Evolutionary conservation across 495 filamentous ascomycete genomes (phyloP), one percentile per base, ranked within the genome.

Genomic region (Amphirosellinia nigrospora): DNA sequence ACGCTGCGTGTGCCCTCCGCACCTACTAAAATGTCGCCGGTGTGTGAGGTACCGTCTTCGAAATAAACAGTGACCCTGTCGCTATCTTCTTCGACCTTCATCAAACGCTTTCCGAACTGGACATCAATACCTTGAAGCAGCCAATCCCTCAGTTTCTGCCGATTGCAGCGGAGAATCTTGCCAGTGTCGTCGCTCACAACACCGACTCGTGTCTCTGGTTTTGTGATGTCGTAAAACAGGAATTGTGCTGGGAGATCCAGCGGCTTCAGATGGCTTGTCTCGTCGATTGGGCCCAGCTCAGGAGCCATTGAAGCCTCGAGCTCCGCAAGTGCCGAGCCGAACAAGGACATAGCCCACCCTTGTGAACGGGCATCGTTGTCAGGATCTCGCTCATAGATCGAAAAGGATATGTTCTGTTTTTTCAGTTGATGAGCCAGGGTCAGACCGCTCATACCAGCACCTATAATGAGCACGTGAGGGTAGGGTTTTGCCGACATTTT

Each of bases 351-450:
- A n/a, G 4, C 84, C 85, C 88, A 70, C 87, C 85, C 8, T 82
- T 82, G 75, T 2, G 72, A 61, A 34, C 80, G 79, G 9, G 73
- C 58, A n/a, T 79, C 70, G 19, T 82, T 50, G n/a, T 58, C 66
- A 8, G 71, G 69, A 69, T 84, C 73, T 62, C 82, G 82, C 74
- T 88, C 85, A 68, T 82, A 83, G 23, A 88, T 77, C 32, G 78
- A 79, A 68, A 81, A 85, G 66, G 77, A 70, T 26, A 87, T 80
- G n/a, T 80, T 79, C 28, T 82, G 74, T 81, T 87, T 81, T 68
- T 80, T 82, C 26, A 84, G 76, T 5, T 77, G 77, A 21, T 80
- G 75, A 2, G 78, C 77, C 1, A 78, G 72, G 13, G 73, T 66
- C 21, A 78, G 66, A 4, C 78, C 78, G 19, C 67, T 71, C n/a